phyloP scores from a whole-genome alignment of 495 filamentous ascomycete species.

The Glonium stellatum region DNA sequence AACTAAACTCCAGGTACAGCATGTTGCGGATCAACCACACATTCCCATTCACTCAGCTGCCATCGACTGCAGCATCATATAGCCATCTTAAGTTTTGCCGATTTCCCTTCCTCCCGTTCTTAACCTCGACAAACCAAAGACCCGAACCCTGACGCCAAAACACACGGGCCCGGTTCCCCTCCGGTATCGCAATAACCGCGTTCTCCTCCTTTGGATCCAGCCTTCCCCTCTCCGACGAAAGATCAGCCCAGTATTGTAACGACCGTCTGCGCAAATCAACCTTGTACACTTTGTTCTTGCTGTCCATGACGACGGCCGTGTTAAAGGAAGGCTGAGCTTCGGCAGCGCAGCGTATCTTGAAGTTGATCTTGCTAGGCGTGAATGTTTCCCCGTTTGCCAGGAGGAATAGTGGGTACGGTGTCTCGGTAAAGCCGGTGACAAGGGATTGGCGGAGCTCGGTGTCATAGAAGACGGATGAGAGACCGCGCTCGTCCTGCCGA shows the following conservation, averaged over 20 bases:
- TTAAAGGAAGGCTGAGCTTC: neutral
- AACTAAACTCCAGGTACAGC: no score
- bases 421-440: conserved; percentile 3
- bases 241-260: neutral
- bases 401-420: conserved; percentile 2
- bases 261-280: conserved; percentile 2
- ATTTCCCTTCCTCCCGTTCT: neutral
- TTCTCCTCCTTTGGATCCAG: conserved; percentile 1
- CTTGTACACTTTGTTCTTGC: conserved; percentile 5
- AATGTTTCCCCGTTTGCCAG: neutral
- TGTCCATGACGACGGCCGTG: neutral
- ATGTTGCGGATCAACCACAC: no score
- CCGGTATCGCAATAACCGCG: neutral
- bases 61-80: neutral
- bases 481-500: neutral
- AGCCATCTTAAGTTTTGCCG: conserved; percentile 3
- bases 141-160: conserved; percentile 3
- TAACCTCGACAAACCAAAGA: neutral
- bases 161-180: neutral
- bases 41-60: neutral
- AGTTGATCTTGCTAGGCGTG: conserved; percentile 1
- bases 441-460: neutral
- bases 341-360: conserved; percentile 1
- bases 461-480: conserved; percentile 1
- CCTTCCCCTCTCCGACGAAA: neutral